Conservation (phyloP, 306 rosid species). For the Geum urbanum region DNA sequence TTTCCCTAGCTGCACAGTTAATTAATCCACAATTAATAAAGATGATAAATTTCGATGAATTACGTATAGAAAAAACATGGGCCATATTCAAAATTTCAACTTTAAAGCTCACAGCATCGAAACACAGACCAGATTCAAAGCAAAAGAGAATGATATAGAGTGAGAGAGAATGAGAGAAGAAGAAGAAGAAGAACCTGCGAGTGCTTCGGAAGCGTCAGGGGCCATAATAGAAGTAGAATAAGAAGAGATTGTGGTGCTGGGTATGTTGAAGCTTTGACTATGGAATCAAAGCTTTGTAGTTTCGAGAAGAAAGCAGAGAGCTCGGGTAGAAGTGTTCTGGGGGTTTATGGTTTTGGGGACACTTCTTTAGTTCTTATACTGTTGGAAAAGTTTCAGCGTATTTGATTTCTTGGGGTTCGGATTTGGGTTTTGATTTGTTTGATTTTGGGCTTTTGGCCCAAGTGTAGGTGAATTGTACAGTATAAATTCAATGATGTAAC, state of each 20-base stretch:
- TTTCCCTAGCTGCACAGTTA: conserved; percentile 62
- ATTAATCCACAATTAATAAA: neutral
- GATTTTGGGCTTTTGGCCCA: neutral
- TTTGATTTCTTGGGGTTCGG: neutral
- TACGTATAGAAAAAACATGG: neutral
- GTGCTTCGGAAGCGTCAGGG: conserved; percentile 79
- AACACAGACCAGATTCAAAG: neutral
- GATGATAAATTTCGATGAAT: neutral
- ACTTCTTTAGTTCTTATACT: neutral
- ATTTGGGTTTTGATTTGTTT: neutral
- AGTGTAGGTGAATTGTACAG: no score
- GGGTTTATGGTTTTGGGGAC: conserved; percentile 4
- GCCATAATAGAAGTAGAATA: conserved; percentile 42
- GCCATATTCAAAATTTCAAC: neutral
- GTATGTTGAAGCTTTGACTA: neutral
- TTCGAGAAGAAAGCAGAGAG: neutral
- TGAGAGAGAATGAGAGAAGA: neutral
- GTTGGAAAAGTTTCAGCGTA: neutral
- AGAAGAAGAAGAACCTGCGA: conserved; percentile 49
- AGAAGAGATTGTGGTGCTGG: neutral
- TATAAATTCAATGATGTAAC: no score
- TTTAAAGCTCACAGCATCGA: no score
- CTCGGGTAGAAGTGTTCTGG: neutral
- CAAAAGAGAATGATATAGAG: neutral
- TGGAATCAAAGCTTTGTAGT: neutral